phyloP scores from a whole-genome alignment of 1,284 basidiomycete species.

The Puccinia novopanici region DNA sequence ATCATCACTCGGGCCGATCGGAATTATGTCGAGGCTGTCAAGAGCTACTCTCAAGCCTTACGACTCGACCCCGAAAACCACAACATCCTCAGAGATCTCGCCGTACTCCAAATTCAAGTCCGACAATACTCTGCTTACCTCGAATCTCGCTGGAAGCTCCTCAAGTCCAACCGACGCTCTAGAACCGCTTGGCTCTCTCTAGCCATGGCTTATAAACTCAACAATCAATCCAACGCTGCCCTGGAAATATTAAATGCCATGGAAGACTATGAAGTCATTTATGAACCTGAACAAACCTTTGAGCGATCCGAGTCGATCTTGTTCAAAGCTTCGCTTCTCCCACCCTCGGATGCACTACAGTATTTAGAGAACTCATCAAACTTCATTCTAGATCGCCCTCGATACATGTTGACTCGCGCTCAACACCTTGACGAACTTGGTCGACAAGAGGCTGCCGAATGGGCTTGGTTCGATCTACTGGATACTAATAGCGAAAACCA shows the following conservation, averaged over 20 bases:
- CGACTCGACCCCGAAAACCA: constrained; percentile 93
- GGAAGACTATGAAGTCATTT: constrained; percentile 62
- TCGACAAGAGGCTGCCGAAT: constrained; percentile 27
- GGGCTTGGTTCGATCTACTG: constrained; percentile 43
- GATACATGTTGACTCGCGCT: constrained; percentile 33
- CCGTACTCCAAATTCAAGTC: constrained; percentile 86
- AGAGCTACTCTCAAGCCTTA: constrained; percentile 74
- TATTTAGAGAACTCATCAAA: constrained; percentile 32
- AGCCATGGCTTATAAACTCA: constrained; percentile 84
- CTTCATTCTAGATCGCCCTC: constrained; percentile 36
- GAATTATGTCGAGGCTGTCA: constrained; percentile 82
- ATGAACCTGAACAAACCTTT: constrained; percentile 24
- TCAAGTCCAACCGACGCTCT: constrained; percentile 77
- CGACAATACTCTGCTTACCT: constrained; percentile 77
- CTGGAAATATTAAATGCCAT: constrained; percentile 72
- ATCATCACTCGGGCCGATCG: constrained; percentile 87
- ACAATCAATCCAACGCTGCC: constrained; percentile 73
- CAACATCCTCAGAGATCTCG: constrained; percentile 87
- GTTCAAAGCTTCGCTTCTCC: constrained; percentile 54
- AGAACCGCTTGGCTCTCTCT: constrained; percentile 88
- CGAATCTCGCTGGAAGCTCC: constrained; percentile 78
- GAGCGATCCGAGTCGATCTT: constrained; percentile 38
- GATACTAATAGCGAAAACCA: constrained; percentile 36
- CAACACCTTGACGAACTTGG: constrained; percentile 18
- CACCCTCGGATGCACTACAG: constrained; percentile 66